phyloP scores from a whole-genome alignment of 306 rosid species.

The Lathyrus sativus region DNA sequence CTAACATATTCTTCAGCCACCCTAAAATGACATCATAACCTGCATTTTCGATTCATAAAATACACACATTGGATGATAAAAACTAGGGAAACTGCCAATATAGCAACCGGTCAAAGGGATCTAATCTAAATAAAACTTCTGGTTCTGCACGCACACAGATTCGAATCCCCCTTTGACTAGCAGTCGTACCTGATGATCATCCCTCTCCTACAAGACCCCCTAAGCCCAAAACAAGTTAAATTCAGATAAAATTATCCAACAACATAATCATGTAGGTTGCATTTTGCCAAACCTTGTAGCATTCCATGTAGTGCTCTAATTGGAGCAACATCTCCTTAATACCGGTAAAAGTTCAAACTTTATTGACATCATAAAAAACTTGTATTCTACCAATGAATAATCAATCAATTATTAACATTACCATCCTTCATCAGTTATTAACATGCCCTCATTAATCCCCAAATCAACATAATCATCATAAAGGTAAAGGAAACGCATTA shows the following conservation, averaged over 20 bases:
- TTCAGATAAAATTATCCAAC: not conserved
- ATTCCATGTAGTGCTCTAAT: not conserved
- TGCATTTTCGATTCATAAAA: constrained; percentile 23
- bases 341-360: not conserved
- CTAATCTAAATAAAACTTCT: not conserved
- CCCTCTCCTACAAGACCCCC: not conserved
- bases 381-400: constrained; percentile 10
- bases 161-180: not conserved
- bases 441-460: constrained; percentile 16
- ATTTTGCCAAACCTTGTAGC: not conserved
- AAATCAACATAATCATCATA: constrained; percentile 32
- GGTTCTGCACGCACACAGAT: too few species aligned
- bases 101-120: constrained; percentile 18
- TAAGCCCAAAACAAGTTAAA: not conserved
- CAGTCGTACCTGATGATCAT: not conserved
- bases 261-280: not conserved
- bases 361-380: constrained; percentile 12
- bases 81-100: not conserved
- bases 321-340: not conserved
- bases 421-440: not conserved
- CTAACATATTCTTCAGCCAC: constrained; percentile 19
- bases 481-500: constrained; percentile 4
- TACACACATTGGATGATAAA: not conserved
- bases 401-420: not conserved
- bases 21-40: constrained; percentile 13